Evolutionary conservation across 345 rosid genomes (phyloP).

Genomic region (Trapa bicornis): DNA sequence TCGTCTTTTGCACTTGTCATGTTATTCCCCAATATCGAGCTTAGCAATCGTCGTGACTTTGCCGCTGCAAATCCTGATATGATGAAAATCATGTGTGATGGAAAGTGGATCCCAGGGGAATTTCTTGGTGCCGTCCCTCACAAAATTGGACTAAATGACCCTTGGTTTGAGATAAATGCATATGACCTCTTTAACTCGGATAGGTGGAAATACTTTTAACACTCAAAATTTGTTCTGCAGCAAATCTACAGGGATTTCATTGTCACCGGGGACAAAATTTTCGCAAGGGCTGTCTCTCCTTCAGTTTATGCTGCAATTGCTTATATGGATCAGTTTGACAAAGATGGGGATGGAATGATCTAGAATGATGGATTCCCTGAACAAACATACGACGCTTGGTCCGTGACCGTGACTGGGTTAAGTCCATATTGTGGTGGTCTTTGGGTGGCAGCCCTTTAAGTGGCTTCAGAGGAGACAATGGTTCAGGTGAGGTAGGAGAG

Average conservation of each 20-base stretch:
- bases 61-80: constrained; percentile 76
- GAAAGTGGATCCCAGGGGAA: constrained; percentile 56
- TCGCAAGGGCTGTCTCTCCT: constrained; percentile 80
- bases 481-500: too few species aligned
- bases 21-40: constrained; percentile 85
- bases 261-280: constrained; percentile 75
- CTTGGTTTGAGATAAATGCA: constrained; percentile 86
- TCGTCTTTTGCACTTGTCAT: constrained; percentile 73
- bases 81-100: constrained; percentile 47
- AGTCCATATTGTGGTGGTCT: constrained; percentile 88
- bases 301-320: constrained; percentile 85
- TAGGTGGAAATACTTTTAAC: constrained; percentile 88
- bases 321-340: constrained; percentile 82
- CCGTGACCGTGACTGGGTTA: constrained; percentile 45
- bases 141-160: constrained; percentile 68
- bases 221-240: constrained; percentile 87
- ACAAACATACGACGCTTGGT: constrained; percentile 97
- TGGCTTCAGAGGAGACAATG: constrained; percentile 75
- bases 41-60: constrained; percentile 86
- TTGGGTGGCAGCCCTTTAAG: constrained; percentile 94
- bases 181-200: constrained; percentile 57
- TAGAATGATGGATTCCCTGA: constrained; percentile 96
- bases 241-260: constrained; percentile 81
- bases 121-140: constrained; percentile 95
- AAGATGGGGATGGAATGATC: constrained; percentile 89